phyloP scores from a whole-genome alignment of 306 rosid genomes.

The Inga laurina region DNA sequence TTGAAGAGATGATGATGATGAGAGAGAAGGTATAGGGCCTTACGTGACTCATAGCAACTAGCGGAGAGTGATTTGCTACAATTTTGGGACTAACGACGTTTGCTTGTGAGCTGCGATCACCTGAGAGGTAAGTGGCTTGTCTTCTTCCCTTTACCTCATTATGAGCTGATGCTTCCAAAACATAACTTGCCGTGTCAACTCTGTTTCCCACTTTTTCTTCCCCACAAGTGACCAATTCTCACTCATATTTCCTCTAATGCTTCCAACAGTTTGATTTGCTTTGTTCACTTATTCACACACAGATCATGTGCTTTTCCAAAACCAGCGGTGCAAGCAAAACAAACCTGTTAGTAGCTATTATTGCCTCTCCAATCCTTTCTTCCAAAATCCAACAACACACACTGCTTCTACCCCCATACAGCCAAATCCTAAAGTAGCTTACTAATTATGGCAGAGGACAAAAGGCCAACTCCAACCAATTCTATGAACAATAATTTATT shows the following conservation, averaged over 20 bases:
- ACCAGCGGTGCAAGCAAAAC: not conserved
- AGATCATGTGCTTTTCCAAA: not conserved
- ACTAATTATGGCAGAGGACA: not conserved
- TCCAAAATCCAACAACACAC: not conserved
- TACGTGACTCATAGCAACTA: constrained; percentile 56
- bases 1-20: constrained; percentile 56
- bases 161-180: constrained; percentile 5
- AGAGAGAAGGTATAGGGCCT: constrained; percentile 62
- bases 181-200: constrained; percentile 6
- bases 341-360: not conserved
- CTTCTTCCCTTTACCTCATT: not conserved
- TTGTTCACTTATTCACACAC: not conserved
- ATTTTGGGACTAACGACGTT: constrained; percentile 32
- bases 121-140: not conserved
- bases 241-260: constrained; percentile 7
- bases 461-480: not conserved
- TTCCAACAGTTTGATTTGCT: not conserved
- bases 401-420: not conserved
- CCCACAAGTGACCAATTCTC: not conserved
- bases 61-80: constrained; percentile 45
- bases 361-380: not conserved
- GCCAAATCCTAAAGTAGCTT: not conserved
- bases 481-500: not conserved
- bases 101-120: constrained; percentile 1
- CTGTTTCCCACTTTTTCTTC: not conserved